These are phyloP conservation scores for Dryas octopetala DNA, from an alignment of 306 rosid species.

Conservation along the genomic window DNA sequence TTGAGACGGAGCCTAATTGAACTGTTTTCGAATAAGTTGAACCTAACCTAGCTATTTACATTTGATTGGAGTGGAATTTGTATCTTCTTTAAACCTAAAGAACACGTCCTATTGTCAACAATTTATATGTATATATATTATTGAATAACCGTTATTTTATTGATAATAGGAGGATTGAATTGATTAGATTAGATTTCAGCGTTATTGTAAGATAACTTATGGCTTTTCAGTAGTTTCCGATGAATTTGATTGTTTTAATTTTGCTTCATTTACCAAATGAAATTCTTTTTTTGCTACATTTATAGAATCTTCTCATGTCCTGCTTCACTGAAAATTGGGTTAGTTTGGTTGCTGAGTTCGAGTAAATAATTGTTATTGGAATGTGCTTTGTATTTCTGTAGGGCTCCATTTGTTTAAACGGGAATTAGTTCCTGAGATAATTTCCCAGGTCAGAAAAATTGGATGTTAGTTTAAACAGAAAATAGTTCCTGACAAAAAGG, in stretches of 20 bases:
- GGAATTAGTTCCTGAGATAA: not conserved
- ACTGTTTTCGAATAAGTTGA: not conserved
- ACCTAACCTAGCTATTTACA: slow-evolving; percentile 18
- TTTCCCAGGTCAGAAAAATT: not conserved
- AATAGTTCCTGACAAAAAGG: not conserved
- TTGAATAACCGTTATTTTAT: not conserved
- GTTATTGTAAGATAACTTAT: not conserved
- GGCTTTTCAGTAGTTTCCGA: not conserved
- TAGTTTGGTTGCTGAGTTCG: not conserved
- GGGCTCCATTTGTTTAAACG: not conserved
- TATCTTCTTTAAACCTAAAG: too few relatives aligned
- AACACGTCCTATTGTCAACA: too few relatives aligned
- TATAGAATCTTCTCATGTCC: not conserved
- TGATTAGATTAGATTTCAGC: not conserved
- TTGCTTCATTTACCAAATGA: not conserved
- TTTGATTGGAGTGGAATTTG: not conserved
- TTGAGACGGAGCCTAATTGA: not conserved
- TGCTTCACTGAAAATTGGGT: not conserved
- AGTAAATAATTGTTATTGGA: not conserved
- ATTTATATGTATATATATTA: not conserved
- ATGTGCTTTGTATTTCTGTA: not conserved
- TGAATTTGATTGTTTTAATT: not conserved
- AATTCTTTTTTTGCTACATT: too few relatives aligned
- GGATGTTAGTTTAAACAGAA: not conserved
- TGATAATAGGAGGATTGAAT: not conserved